Evolutionary conservation across 192 early-diverging fungal genomes (phyloP), one percentile per base, ranked within the genome.

Genomic region (Podila verticillata): DNA sequence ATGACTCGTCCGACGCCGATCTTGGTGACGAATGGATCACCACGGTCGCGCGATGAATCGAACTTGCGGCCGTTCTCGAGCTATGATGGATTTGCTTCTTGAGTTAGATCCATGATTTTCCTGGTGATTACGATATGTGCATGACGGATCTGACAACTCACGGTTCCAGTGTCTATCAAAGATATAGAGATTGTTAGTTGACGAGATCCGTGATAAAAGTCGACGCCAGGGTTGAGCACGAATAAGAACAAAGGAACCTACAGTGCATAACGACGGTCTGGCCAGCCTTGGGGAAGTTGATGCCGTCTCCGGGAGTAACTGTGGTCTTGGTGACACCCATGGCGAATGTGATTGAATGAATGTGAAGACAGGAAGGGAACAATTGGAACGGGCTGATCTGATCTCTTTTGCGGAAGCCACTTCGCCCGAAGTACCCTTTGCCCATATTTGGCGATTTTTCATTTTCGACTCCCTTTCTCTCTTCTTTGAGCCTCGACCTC

Each of bases 1-100:
- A 99, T 99, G 69, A 99, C 96, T 75, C 92, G 95, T 4, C 95
- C 95, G 29, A 96, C 93, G 73, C 98, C 98, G 72, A 99, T 98
- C 54, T 83, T 85, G 85, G 92, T 95, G 29, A 85, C 84, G 71
- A 98, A 99, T 48, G 98, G 96, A 72, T 92, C 65, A 28, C 88
- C 85, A 73, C 96, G 95, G 83, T 97, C 89, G 64, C 85, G 78
- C 64, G 94, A 95, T 63, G 93, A 95, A 82, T 99, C 98, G 68
- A 99, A 99, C 82, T 92, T 88, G 24, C 59, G 81, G 67, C 95
- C 96, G 74, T 91, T 85, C 60, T 83, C 82, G 28, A 95, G 86
- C 74, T 82, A 69, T 22, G 34, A 28, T 65, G n/a, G 29, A 17
- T 44, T 44, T 44, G 39, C 17, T 3, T 15, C 39, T 44, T 0